These are phyloP conservation scores for Furcasterigmium sp. DNA, from an alignment of 2,329 filamentous ascomycete genomes.

Conservation along the genomic window DNA sequence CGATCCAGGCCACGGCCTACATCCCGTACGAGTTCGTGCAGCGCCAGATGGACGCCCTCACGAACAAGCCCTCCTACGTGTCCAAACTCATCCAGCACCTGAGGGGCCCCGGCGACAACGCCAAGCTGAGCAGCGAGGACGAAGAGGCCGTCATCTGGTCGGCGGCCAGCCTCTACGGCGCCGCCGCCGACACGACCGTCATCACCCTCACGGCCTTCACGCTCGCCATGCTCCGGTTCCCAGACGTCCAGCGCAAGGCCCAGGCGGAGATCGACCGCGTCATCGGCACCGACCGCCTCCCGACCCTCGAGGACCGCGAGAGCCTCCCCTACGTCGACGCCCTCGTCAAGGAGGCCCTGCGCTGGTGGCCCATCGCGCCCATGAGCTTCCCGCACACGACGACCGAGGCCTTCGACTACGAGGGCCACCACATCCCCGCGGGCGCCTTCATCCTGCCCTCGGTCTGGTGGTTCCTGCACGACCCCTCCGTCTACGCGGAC, in stretches of 20 bases:
- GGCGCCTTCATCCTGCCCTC: slow-evolving; percentile 14
- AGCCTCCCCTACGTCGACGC: slow-evolving; percentile 23
- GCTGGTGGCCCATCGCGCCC: slow-evolving; percentile 25
- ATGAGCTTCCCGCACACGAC: slow-evolving; percentile 32
- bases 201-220: slow-evolving; percentile 15
- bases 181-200: slow-evolving; percentile 22
- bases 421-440: slow-evolving; percentile 7
- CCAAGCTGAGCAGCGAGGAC: slow-evolving; percentile 9
- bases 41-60: slow-evolving; percentile 17
- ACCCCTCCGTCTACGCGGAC: slow-evolving; percentile 58
- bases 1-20: slow-evolving; percentile 12
- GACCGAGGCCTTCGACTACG: slow-evolving; percentile 24
- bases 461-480: slow-evolving; percentile 45
- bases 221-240: slow-evolving; percentile 17
- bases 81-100: slow-evolving; percentile 16
- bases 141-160: slow-evolving; percentile 17
- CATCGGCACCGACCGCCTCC: slow-evolving; percentile 21
- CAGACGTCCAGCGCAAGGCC: slow-evolving; percentile 15
- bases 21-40: slow-evolving; percentile 24
- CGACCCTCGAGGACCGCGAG: slow-evolving; percentile 18
- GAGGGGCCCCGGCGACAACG: not conserved
- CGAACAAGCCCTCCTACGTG: slow-evolving; percentile 17
- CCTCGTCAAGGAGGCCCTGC: slow-evolving; percentile 21
- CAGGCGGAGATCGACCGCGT: slow-evolving; percentile 19
- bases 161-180: slow-evolving; percentile 21